Base-by-base conservation (phyloP, 73 alveolate genomes). In the Stentor roeselii region DNA sequence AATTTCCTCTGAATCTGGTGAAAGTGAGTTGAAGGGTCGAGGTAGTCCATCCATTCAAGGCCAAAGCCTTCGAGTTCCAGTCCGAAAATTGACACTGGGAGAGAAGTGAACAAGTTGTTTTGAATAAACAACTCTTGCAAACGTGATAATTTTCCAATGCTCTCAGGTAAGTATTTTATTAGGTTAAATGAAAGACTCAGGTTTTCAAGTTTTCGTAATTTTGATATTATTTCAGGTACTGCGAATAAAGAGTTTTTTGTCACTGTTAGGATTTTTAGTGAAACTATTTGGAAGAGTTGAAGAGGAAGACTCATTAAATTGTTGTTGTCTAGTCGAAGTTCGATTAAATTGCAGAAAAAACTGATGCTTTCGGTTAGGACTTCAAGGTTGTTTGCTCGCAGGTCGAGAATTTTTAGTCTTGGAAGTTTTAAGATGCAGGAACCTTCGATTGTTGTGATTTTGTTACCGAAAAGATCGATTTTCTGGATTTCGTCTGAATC, bases 31-130 rank as follows among this genome's bases (percentile, higher is more conserved):
- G 38, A 11, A 30, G 82, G 82, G 82, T 61, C 27, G 21, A 36
- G 6, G 27, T 61, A 61, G 15, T 61, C 42, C 6, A 61, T 11
- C 82, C 82, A 61, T 61, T 61, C 82, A 6, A 61, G 27, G 82
- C 58, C 37, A 6, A 61, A 61, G 11, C 27, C 82, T 61, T 61
- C 27, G 6, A 61, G 38, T 11, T 61, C 27, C 42, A 11, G 21
- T 36, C 21, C 6, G 27, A 30, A 11, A 6, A 61, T 14, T 61
- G 60, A 11, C 11, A 30, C 38, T 11, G 82, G 82, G 6, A 61
- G 6, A 11, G 11, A 6, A 61, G 11, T 11, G 38, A 61, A 61
- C 6, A 6, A 14, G 42, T 61, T 61, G 14, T 35, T 35, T 30
- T 61, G 82, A 6, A 61, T n/a, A 61, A 11, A 35, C 11, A 35